Base-by-base conservation (phyloP, 768 basidiomycete species). In the Gymnopilus dilepis region DNA sequence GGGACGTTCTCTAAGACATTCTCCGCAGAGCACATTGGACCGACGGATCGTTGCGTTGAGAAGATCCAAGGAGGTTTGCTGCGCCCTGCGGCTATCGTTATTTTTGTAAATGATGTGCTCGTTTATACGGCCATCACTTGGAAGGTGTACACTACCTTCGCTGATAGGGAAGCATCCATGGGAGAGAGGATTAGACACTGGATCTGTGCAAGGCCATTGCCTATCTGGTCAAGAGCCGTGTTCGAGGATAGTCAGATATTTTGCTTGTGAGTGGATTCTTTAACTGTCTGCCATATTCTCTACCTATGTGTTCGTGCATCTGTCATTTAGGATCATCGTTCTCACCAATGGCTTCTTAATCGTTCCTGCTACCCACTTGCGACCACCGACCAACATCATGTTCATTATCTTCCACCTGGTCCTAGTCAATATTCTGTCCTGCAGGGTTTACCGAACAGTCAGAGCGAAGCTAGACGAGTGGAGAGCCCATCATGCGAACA, bases 41-140 rank as follows among this genome's bases (percentile, higher is more conserved):
- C 69, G 1, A 70, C 70, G 3, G 24, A 61, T 1, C 65, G 66
- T 40, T 76, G 76, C 60, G 54, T 73, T 13, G 63, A 67, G 55
- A 62, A 53, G 2, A 42, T 58, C n/a, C 42, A 67, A 5, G 51
- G 63, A 6, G 17, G 50, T 9, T 70, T 67, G 37, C 59, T 66
- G 2, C 64, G 55, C 1, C 64, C 69, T 8, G 59, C 71, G 0
- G 64, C 65, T 0, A 61, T 74, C n/a, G 60, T 65, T 3, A 60
- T 67, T 2, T 47, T 73, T 15, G 52, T 73, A 21, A 66, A 72
- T 38, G 78, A 78, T 41, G 72, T 72, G 0, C 38, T 66, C 26
- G 69, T 76, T 7, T 76, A 76, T 56, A 19, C 72, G 19, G 69
- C 74, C 7, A 71, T 79, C 11, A 74, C 77, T 4, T 73, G 65